Conservation (phyloP, 2,329 filamentous ascomycete genomes). For the Talaromyces albobiverticillius region DNA sequence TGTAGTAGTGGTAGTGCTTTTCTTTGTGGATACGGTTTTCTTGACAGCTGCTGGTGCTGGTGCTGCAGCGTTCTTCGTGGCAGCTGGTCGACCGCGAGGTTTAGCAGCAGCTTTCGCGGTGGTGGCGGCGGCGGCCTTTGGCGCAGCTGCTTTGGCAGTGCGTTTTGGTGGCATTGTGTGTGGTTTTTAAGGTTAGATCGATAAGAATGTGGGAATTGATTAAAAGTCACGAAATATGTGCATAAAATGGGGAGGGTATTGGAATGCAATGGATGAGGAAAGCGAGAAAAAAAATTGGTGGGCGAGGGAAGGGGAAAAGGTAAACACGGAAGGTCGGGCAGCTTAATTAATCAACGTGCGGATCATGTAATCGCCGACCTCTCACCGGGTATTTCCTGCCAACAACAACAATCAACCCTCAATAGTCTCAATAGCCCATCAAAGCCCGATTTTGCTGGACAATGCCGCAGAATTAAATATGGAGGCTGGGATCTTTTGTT, state of each 20-base stretch:
- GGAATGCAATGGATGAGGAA: constrained; percentile 3
- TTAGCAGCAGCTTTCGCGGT: constrained; percentile 7
- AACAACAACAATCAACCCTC: neutral
- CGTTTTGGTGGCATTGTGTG: constrained; percentile 14
- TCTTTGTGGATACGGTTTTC: constrained; percentile 4
- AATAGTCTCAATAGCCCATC: no score
- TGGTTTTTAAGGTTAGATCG: neutral
- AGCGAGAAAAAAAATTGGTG: neutral
- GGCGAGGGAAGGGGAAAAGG: neutral
- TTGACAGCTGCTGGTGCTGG: constrained; percentile 9
- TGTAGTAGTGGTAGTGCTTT: neutral
- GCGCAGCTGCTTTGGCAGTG: constrained; percentile 6
- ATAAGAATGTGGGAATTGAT: neutral
- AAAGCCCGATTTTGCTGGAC: no score
- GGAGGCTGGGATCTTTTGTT: no score
- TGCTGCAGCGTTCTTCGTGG: neutral
- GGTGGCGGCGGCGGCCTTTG: neutral
- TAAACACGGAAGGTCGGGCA: constrained; percentile 5
- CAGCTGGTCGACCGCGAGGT: constrained; percentile 13
- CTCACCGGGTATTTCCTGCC: neutral
- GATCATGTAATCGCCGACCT: neutral
- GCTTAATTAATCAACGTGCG: neutral
- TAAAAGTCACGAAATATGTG: neutral
- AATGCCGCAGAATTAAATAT: no score
- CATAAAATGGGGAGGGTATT: neutral